A percentile compares a stretch with the other conserved stretches of the same genome.
Conservation (phyloP, 805 yeast species). For the Schwanniomyces pseudopolymorphus region DNA sequence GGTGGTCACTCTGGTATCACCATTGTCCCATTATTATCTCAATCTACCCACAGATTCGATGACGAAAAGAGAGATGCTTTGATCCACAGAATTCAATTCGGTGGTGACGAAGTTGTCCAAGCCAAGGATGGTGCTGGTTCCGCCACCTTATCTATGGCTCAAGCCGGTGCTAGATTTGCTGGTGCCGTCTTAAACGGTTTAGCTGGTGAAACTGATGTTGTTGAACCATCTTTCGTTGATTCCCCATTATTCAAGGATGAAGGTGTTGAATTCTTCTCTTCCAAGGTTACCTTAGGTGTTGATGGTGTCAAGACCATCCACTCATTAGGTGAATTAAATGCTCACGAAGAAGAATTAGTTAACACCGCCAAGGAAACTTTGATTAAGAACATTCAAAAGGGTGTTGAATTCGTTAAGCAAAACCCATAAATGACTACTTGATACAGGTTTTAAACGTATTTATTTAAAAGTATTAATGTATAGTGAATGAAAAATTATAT, state of each 20-base stretch:
- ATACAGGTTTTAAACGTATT: slow-evolving; percentile 1
- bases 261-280: slow-evolving; percentile 96
- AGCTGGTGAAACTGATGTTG: slow-evolving; percentile 60
- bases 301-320: slow-evolving; percentile 85
- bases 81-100: slow-evolving; percentile 88
- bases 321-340: slow-evolving; percentile 68
- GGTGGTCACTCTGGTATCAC: slow-evolving; percentile 99
- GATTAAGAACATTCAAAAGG: slow-evolving; percentile 89
- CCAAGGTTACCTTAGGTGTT: slow-evolving; percentile 90
- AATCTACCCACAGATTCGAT: slow-evolving; percentile 65
- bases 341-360: slow-evolving; percentile 83
- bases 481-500: background rate
- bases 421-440: slow-evolving; percentile 48
- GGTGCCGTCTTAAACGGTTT: slow-evolving; percentile 63
- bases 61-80: slow-evolving; percentile 45
- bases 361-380: slow-evolving; percentile 84
- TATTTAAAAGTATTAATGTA: background rate
- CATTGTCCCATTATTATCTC: slow-evolving; percentile 90
- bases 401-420: slow-evolving; percentile 78
- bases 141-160: slow-evolving; percentile 91
- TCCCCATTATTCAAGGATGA: slow-evolving; percentile 79
- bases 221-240: slow-evolving; percentile 73
- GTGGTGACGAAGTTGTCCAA: slow-evolving; percentile 94
- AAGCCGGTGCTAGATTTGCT: slow-evolving; percentile 80
- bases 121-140: slow-evolving; percentile 95